Evolutionary conservation across 495 filamentous ascomycete genomes (phyloP).

Genomic region (Annulohypoxylon bovei): DNA sequence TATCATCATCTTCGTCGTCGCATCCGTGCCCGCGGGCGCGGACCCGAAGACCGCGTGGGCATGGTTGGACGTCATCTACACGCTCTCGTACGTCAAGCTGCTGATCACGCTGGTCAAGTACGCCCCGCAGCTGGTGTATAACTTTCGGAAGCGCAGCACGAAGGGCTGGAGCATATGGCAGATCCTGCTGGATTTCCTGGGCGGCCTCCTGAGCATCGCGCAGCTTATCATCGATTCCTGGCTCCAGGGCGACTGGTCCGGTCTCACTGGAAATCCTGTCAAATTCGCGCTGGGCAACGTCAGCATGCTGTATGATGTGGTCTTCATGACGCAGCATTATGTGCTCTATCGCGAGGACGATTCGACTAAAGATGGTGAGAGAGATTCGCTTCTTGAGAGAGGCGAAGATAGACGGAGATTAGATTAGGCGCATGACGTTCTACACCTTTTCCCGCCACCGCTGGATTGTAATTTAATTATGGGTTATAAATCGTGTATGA

Average conservation of each 20-base stretch:
- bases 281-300: constrained; percentile 88
- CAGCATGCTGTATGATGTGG: constrained; percentile 82
- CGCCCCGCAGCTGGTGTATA: constrained; percentile 83
- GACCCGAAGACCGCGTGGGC: constrained; percentile 54
- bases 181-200: constrained; percentile 84
- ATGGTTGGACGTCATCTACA: constrained; percentile 71
- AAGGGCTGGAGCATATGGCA: constrained; percentile 86
- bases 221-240: constrained; percentile 88
- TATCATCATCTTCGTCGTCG: constrained; percentile 64
- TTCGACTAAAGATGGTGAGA: constrained; percentile 43
- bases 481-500: not conserved
- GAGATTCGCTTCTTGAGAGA: constrained; percentile 49
- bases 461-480: not conserved
- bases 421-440: constrained; percentile 34
- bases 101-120: constrained; percentile 90
- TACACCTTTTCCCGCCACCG: not conserved
- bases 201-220: constrained; percentile 81
- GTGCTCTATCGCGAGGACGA: constrained; percentile 67
- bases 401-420: constrained; percentile 49
- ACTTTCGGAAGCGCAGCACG: constrained; percentile 84
- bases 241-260: constrained; percentile 86
- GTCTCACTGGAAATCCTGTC: constrained; percentile 88
- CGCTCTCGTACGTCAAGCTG: constrained; percentile 87
- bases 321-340: constrained; percentile 92
- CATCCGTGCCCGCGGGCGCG: constrained; percentile 62